Base-by-base conservation (phyloP, 2,329 filamentous ascomycete genomes). In the Talaromyces sp. region DNA sequence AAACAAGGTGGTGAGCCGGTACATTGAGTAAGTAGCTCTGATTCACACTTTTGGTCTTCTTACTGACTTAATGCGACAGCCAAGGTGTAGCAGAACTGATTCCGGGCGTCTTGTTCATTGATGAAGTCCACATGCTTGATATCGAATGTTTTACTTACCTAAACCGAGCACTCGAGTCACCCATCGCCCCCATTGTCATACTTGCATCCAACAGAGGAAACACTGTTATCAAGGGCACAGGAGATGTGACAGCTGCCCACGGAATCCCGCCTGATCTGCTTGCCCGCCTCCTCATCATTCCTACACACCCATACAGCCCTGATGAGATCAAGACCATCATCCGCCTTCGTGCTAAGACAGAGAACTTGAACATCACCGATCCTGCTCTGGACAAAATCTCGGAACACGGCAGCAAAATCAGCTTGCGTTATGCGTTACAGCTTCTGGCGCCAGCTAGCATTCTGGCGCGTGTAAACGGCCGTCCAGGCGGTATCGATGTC, bases 41-140 rank as follows among this genome's bases (percentile, higher is more conserved):
- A n/a, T 8, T 26, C 14, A 55, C 19, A 19, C 19, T 14, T 11
- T 24, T 21, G 43, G 43, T 24, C 43, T 11, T 24, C 21, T 46
- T 21, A 21, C 55, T 61, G 27, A 58, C 24, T 17, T 27, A 26
- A 7, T 24, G 17, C 4, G 19, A 17, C 31, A 61, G 59, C 74
- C 93, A 98, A 79, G 95, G 95, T 64, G 92, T 98, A 32, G 95
- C 95, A 7, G 95, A 99, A 80, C 85, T 99, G 61, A 93, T 99
- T n/a, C 95, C 95, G 1, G 95, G 95, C 68, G 95, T 99, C 63
- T 82, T 99, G 55, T 99, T 99, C 80, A 99, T 99, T 69, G 95
- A 99, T 71, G 95, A 99, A 86, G 92, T 96, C 63, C 93, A 99
- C 81, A 99, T 99, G 95, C 91, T 99, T 69, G 95, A 99, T 76